These are phyloP conservation scores for Conoideocrella luteorostrata DNA, from an alignment of 2,329 filamentous ascomycete species.

Conservation along the genomic window DNA sequence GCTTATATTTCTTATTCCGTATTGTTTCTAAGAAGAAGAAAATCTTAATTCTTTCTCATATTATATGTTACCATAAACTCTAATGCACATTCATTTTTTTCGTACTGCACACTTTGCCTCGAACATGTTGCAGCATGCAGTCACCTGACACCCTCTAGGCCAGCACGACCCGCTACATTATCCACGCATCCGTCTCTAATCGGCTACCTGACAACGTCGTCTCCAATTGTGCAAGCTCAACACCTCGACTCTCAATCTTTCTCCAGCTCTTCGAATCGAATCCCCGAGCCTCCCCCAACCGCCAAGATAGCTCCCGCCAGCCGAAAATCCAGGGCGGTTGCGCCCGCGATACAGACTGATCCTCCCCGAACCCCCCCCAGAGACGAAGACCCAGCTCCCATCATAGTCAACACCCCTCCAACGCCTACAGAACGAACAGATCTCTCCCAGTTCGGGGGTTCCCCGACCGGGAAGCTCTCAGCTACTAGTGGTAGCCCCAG, in stretches of 20 bases:
- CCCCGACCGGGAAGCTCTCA: slow-evolving; percentile 23
- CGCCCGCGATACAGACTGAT: slow-evolving; percentile 24
- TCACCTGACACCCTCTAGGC: slow-evolving; percentile 13
- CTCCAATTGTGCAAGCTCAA: slow-evolving; percentile 56
- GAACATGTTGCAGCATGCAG: too few relatives aligned
- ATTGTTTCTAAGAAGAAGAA: too few relatives aligned
- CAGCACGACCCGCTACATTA: slow-evolving; percentile 21
- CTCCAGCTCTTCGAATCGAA: slow-evolving; percentile 5
- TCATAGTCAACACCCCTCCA: slow-evolving; percentile 61
- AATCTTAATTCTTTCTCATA: too few relatives aligned
- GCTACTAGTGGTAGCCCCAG: slow-evolving; percentile 19
- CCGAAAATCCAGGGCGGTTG: slow-evolving; percentile 19
- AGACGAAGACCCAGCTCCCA: slow-evolving; percentile 38
- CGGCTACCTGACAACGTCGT: slow-evolving; percentile 63
- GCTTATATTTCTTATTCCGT: neutral
- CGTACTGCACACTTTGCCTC: too few relatives aligned
- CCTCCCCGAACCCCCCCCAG: slow-evolving; percentile 43
- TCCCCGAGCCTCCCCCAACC: slow-evolving; percentile 23
- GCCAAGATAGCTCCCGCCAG: slow-evolving; percentile 23
- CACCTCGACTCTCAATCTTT: slow-evolving; percentile 29
- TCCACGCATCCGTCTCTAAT: slow-evolving; percentile 59
- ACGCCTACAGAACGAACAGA: slow-evolving; percentile 46
- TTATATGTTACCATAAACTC: too few relatives aligned
- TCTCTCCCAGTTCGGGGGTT: slow-evolving; percentile 15
- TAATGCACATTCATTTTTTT: neutral